A percentile compares a stretch with the other conserved stretches of the same genome.
These are phyloP conservation scores for Cetradonia linearis DNA, from an alignment of 495 filamentous ascomycete genomes.

Conservation along the genomic window DNA sequence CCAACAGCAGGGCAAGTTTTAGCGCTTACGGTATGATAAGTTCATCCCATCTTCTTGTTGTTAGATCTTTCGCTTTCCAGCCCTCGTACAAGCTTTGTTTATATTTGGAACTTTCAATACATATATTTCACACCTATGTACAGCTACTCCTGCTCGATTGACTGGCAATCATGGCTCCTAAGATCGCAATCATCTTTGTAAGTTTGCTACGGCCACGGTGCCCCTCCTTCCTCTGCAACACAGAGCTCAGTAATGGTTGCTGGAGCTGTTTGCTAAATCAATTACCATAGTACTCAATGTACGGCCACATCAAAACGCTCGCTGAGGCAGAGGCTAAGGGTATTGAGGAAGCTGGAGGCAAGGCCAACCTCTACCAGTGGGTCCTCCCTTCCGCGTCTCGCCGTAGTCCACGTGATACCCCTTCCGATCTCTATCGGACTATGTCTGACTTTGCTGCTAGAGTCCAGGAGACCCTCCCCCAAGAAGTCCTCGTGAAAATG, in stretches of 20 bases:
- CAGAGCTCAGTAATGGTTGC: constrained; percentile 13
- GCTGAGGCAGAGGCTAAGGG: constrained; percentile 86
- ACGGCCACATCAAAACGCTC: constrained; percentile 78
- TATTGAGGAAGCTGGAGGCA: constrained; percentile 72
- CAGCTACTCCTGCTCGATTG: constrained; percentile 7
- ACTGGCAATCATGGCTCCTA: constrained; percentile 69
- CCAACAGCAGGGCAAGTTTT: neutral
- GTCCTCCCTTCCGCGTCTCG: neutral
- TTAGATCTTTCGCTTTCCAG: neutral
- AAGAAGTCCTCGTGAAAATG: constrained; percentile 81
- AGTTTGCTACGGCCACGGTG: constrained; percentile 28
- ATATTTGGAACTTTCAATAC: neutral
- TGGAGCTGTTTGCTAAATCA: constrained; percentile 13
- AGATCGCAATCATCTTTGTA: constrained; percentile 85
- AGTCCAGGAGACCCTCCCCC: constrained; percentile 73
- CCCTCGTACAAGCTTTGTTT: neutral
- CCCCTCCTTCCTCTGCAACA: constrained; percentile 1
- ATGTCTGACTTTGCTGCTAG: constrained; percentile 32
- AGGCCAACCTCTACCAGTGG: constrained; percentile 20
- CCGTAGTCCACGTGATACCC: neutral
- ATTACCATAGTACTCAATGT: constrained; percentile 73
- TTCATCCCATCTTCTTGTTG: neutral
- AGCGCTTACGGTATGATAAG: neutral
- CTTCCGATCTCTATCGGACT: neutral
- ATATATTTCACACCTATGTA: neutral